Evolutionary conservation across 306 rosid species (phyloP), one percentile per base, ranked within the genome.

Genomic region (Styphnolobium japonicum): DNA sequence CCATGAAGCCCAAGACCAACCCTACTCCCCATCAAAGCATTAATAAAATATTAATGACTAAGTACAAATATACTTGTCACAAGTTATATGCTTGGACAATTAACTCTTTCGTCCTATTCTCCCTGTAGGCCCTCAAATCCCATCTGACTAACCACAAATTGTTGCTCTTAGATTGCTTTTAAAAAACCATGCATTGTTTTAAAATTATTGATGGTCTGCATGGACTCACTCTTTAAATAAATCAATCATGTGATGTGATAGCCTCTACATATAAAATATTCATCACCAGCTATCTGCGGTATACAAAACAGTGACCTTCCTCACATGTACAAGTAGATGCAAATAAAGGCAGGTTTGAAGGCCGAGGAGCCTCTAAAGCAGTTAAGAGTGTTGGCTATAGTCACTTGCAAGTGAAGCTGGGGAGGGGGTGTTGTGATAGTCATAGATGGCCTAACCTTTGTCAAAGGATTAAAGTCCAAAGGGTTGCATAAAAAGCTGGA

Each of bases 271-370:
- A 29, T 36, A 15, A n/a, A n/a, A 55, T 3, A 31, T 31, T 6
- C 48, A 52, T 51, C 49, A 27, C 8, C n/a, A n/a, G n/a, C n/a
- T 15, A 55, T 23, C n/a, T 21, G 48, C 21, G 82, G 53, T 15
- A 43, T 66, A 63, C 39, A 23, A 53, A 78, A 55, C 23, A 70
- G 65, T 63, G 67, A 71, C 19, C 71, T 69, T 65, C 43, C 42
- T 71, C 72, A 84, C 85, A 79, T 43, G 63, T 60, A 74, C 48
- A 51, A 51, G 71, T 37, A 64, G 67, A 52, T 76, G 81, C 61
- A 66, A 78, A 42, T 68, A 83, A 78, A 78, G 82, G 82, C 64
- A 71, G 79, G 76, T 52, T 72, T 87, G 81, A 72, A 80, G 81
- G 57, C 62, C 82, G 66, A 74, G 85, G 64, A 69, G 71, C 7